Percentiles rank a stretch among this genome's conserved stretches.
phyloP scores from a whole-genome alignment of 352 stramenopile genomes.

The Phytophthora sp. region DNA sequence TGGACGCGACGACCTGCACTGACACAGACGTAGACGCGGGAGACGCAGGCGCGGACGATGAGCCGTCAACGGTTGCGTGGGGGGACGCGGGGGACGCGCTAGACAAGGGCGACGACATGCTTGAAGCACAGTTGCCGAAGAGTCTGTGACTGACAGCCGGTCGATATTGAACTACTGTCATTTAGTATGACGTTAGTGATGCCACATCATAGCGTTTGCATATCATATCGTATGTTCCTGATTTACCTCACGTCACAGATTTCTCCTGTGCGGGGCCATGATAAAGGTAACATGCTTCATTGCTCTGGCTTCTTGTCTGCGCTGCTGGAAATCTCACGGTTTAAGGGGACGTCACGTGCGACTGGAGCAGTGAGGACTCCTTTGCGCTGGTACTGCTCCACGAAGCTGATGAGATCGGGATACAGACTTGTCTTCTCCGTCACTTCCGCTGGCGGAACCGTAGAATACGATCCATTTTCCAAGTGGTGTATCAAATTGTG shows the following conservation, averaged over 20 bases:
- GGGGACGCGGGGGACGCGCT: not conserved
- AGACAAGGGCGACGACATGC: slow-evolving; percentile 16
- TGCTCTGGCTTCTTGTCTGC: slow-evolving; percentile 15
- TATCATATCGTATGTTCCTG: too few species aligned
- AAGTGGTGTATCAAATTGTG: slow-evolving; percentile 82
- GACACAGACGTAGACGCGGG: slow-evolving; percentile 1
- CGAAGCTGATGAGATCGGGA: slow-evolving; percentile 77
- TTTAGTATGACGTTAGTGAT: too few species aligned
- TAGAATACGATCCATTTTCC: slow-evolving; percentile 65
- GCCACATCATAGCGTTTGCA: too few species aligned
- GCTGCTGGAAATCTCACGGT: slow-evolving; percentile 61
- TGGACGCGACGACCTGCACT: slow-evolving; percentile 8
- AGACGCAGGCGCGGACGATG: slow-evolving; percentile 14
- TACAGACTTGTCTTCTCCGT: slow-evolving; percentile 58
- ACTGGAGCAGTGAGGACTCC: slow-evolving; percentile 62
- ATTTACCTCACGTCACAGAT: too few species aligned
- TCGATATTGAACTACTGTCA: slow-evolving; percentile 1
- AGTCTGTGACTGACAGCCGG: not conserved
- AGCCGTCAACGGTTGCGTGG: slow-evolving; percentile 2
- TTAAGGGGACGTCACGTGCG: slow-evolving; percentile 50
- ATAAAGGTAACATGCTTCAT: too few species aligned
- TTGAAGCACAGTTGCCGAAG: not conserved
- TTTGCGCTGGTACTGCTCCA: slow-evolving; percentile 78
- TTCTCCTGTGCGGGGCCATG: not conserved
- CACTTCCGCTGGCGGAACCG: slow-evolving; percentile 57